These are phyloP conservation scores for Aspergillus awamori DNA, from an alignment of 2,329 filamentous ascomycete species.

Conservation along the genomic window DNA sequence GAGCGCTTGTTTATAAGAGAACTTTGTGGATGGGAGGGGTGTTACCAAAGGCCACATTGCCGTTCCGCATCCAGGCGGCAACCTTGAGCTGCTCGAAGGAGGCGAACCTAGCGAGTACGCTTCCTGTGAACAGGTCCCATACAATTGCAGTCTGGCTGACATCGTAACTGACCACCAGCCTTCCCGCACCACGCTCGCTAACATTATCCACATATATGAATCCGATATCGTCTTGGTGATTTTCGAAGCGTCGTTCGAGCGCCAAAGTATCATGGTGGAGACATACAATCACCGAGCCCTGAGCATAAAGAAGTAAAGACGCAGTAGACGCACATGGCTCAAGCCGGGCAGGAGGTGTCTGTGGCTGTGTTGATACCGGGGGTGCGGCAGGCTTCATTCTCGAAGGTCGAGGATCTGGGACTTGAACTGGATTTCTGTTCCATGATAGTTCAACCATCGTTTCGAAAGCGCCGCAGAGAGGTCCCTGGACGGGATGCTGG, in stretches of 20 bases:
- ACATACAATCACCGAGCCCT: constrained; percentile 80
- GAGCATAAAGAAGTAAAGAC: constrained; percentile 84
- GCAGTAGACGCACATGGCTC: constrained; percentile 89
- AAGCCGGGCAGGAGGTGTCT: constrained; percentile 57
- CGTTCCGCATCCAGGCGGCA: constrained; percentile 94
- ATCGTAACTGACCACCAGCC: constrained; percentile 92
- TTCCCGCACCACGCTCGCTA: constrained; percentile 81
- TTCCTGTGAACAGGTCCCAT: constrained; percentile 92
- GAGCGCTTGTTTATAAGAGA: too few species aligned
- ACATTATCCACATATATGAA: constrained; percentile 88
- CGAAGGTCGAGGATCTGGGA: constrained; percentile 59
- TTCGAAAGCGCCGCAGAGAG: neutral
- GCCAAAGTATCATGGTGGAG: constrained; percentile 90
- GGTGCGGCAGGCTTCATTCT: constrained; percentile 54
- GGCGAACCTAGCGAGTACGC: constrained; percentile 87
- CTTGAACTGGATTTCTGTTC: constrained; percentile 58
- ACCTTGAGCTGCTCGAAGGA: constrained; percentile 85
- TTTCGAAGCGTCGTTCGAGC: constrained; percentile 81
- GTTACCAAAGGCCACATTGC: constrained; percentile 92
- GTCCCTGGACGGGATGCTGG: neutral
- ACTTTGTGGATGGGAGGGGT: constrained; percentile 10
- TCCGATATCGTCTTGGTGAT: constrained; percentile 79
- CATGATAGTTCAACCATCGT: constrained; percentile 62
- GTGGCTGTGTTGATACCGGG: constrained; percentile 27
- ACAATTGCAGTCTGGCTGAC: constrained; percentile 88